Evolutionary conservation across 2,329 filamentous ascomycete genomes (phyloP).

Genomic region (Apiospora kogelbergensis): DNA sequence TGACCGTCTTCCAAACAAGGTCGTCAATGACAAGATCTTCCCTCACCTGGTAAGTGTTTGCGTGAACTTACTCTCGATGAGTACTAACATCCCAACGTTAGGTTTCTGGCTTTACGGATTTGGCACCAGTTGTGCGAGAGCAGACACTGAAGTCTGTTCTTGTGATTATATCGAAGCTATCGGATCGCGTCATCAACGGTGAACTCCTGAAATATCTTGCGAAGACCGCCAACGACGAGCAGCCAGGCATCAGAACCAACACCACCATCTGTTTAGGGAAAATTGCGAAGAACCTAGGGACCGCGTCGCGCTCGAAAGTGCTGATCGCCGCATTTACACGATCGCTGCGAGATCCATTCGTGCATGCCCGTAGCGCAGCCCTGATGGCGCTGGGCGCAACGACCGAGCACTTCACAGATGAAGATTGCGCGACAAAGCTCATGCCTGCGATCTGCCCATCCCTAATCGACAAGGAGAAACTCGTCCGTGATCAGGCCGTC

Average conservation of each 20-base stretch:
- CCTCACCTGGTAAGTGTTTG: constrained; percentile 70
- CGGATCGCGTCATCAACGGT: constrained; percentile 89
- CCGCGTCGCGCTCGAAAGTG: constrained; percentile 80
- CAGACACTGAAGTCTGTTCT: constrained; percentile 95
- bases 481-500: constrained; percentile 86
- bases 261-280: constrained; percentile 97
- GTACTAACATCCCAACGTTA: constrained; percentile 30
- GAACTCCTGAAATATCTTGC: constrained; percentile 88
- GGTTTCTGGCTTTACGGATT: constrained; percentile 92
- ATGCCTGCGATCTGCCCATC: constrained; percentile 81
- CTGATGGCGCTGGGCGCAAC: constrained; percentile 85
- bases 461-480: constrained; percentile 92
- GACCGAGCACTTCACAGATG: constrained; percentile 80
- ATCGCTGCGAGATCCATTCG: constrained; percentile 87
- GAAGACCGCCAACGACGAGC: constrained; percentile 95
- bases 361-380: constrained; percentile 88
- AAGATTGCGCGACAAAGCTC: constrained; percentile 83
- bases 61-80: background rate
- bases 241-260: constrained; percentile 95
- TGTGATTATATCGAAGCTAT: constrained; percentile 82
- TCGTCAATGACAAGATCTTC: constrained; percentile 96
- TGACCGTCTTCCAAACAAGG: constrained; percentile 80
- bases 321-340: constrained; percentile 89
- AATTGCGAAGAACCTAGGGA: constrained; percentile 85
- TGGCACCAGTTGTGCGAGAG: constrained; percentile 87